Percentiles rank a stretch among this genome's conserved stretches.
Conservation (phyloP, 805 yeast genomes). For the Yamadazyma kitorensis region DNA sequence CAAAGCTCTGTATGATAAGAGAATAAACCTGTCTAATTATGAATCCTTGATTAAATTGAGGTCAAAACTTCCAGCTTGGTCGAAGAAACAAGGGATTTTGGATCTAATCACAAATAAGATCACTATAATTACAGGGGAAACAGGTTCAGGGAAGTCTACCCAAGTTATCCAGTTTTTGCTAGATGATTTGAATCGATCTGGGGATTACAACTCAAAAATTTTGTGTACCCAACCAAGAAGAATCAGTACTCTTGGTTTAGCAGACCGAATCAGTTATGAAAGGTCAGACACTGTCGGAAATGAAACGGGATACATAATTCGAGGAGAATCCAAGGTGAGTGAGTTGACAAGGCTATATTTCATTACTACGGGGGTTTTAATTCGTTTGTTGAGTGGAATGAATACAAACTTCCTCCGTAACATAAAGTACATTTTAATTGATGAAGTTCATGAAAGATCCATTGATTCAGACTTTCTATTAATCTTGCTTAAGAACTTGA, state of each 20-base stretch:
- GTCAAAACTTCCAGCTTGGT: conserved; percentile 79
- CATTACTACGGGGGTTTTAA: conserved; percentile 88
- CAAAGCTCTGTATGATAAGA: conserved; percentile 24
- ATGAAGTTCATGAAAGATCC: conserved; percentile 97
- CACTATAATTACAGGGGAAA: conserved; percentile 88
- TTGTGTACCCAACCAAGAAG: conserved; percentile 95
- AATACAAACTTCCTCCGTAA: conserved; percentile 40
- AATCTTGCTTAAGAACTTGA: conserved; percentile 66
- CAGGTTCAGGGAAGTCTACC: conserved; percentile 97
- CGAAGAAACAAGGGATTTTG: conserved; percentile 54
- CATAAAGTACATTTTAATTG: conserved; percentile 73
- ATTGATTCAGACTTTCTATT: conserved; percentile 84
- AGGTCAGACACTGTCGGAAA: conserved; percentile 61
- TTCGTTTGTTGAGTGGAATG: conserved; percentile 43
- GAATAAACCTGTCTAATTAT: conserved; percentile 26
- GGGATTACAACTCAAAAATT: conserved; percentile 56
- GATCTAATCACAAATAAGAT: conserved; percentile 55
- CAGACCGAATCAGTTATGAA: conserved; percentile 88
- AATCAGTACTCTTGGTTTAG: conserved; percentile 91
- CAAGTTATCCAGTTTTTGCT: conserved; percentile 88
- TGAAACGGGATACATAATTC: conserved; percentile 84
- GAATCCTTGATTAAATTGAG: conserved; percentile 42
- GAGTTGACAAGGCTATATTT: conserved; percentile 71
- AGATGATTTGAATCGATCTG: conserved; percentile 54
- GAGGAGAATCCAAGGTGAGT: conserved; percentile 79